Conservation (phyloP, 371 early-diverging fungal genomes). For the Blakeslea trispora region DNA sequence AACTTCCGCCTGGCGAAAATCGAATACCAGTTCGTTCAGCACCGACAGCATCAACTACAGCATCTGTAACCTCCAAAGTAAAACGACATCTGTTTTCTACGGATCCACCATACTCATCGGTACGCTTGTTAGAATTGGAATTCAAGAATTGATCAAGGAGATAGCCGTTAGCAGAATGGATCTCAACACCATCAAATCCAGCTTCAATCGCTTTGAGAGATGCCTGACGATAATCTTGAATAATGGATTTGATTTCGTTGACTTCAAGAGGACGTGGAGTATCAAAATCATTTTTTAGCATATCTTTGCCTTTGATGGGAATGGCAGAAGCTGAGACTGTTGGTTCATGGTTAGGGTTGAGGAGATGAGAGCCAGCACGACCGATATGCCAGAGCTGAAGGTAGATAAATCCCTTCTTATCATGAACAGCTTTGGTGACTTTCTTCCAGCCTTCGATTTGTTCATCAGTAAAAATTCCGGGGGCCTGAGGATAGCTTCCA, state of each 20-base stretch:
- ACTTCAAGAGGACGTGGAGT: slow-evolving; percentile 50
- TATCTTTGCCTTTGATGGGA: background rate
- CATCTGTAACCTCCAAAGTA: slow-evolving; percentile 53
- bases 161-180: slow-evolving; percentile 72
- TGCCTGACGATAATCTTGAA: slow-evolving; percentile 58
- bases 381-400: slow-evolving; percentile 56
- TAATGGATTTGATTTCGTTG: slow-evolving; percentile 60
- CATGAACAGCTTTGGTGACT: slow-evolving; percentile 55
- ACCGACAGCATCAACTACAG: slow-evolving; percentile 42
- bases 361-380: background rate
- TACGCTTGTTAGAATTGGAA: slow-evolving; percentile 52
- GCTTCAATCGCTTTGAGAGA: slow-evolving; percentile 41
- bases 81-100: slow-evolving; percentile 74
- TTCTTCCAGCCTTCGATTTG: slow-evolving; percentile 57
- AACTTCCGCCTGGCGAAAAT: slow-evolving; percentile 11
- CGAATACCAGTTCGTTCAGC: slow-evolving; percentile 13
- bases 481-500: slow-evolving; percentile 31
- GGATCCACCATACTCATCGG: slow-evolving; percentile 65
- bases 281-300: slow-evolving; percentile 1
- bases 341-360: slow-evolving; percentile 2
- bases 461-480: slow-evolving; percentile 45
- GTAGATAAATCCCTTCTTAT: slow-evolving; percentile 50
- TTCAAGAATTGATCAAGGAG: slow-evolving; percentile 58
- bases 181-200: slow-evolving; percentile 69
- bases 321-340: slow-evolving; percentile 3